Conservation (phyloP, 1,284 basidiomycete species). For the Cystobasidium slooffiae region DNA sequence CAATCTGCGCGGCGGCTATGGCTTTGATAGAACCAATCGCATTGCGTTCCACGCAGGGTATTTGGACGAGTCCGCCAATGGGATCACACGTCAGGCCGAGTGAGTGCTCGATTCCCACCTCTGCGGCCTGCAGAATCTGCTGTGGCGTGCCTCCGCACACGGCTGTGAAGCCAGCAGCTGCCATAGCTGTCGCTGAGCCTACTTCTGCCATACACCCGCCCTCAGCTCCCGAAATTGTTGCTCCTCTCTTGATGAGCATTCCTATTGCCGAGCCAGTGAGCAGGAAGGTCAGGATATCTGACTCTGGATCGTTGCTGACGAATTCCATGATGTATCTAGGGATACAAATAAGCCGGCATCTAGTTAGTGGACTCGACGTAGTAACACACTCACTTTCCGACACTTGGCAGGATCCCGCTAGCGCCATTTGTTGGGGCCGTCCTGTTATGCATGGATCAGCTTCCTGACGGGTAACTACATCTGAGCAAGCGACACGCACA, state of each 20-base stretch:
- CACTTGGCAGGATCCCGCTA: constrained; percentile 85
- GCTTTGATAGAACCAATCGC: constrained; percentile 64
- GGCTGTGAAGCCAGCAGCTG: constrained; percentile 88
- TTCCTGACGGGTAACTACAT: not conserved
- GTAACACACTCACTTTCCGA: constrained; percentile 55
- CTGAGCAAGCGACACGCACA: constrained; percentile 76
- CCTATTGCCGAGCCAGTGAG: constrained; percentile 77
- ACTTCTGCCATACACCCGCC: constrained; percentile 65
- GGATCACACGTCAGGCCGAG: constrained; percentile 72
- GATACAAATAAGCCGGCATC: not conserved
- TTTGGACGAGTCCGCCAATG: constrained; percentile 87
- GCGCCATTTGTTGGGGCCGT: constrained; percentile 57
- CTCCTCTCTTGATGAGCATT: constrained; percentile 96
- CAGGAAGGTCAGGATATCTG: constrained; percentile 81
- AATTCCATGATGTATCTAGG: constrained; percentile 78
- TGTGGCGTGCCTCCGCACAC: constrained; percentile 61
- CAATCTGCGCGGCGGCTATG: constrained; percentile 64
- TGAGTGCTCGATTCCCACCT: constrained; percentile 72
- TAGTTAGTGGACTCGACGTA: not conserved
- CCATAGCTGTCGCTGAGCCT: constrained; percentile 78
- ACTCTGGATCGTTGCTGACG: constrained; percentile 83
- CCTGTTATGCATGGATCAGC: not conserved
- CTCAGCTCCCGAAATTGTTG: constrained; percentile 94
- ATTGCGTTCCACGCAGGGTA: constrained; percentile 81
- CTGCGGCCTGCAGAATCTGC: constrained; percentile 74